A percentile compares a stretch with the other conserved stretches of the same genome.
These are phyloP conservation scores for Irpex sp. DNA, from an alignment of 1,284 basidiomycete species.

Conservation along the genomic window DNA sequence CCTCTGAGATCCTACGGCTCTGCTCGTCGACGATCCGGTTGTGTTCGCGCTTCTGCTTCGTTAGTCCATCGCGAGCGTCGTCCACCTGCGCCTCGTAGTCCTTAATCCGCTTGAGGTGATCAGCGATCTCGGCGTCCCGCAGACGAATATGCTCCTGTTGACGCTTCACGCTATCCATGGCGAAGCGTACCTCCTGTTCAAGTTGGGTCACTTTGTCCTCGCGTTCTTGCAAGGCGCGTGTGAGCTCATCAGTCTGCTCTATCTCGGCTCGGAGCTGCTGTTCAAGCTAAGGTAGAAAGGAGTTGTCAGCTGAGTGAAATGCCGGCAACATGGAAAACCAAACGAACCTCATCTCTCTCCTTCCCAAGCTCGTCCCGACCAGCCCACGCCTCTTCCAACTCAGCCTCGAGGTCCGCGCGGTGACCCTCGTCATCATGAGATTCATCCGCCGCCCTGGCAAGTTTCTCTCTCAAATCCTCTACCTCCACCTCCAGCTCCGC, in stretches of 20 bases:
- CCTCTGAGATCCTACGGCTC: constrained; percentile 45
- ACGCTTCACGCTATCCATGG: constrained; percentile 45
- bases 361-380: constrained; percentile 48
- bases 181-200: constrained; percentile 54
- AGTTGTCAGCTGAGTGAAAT: background rate
- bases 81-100: constrained; percentile 45
- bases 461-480: constrained; percentile 27
- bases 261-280: constrained; percentile 45
- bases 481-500: constrained; percentile 39
- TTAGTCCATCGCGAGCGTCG: constrained; percentile 50
- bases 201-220: constrained; percentile 51
- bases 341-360: constrained; percentile 50
- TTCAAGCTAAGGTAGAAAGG: constrained; percentile 37
- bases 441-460: constrained; percentile 47
- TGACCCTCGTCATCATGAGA: constrained; percentile 53
- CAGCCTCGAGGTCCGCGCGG: constrained; percentile 48
- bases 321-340: background rate
- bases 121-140: constrained; percentile 45
- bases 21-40: constrained; percentile 47
- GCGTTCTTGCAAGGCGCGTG: constrained; percentile 48
- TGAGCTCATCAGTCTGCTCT: constrained; percentile 44
- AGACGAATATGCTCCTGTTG: constrained; percentile 55
- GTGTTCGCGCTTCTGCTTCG: constrained; percentile 51
- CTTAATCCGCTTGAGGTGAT: constrained; percentile 35
- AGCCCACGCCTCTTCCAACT: constrained; percentile 47